Conservation (phyloP, 768 basidiomycete species). For the Leucocoprinus sp. region DNA sequence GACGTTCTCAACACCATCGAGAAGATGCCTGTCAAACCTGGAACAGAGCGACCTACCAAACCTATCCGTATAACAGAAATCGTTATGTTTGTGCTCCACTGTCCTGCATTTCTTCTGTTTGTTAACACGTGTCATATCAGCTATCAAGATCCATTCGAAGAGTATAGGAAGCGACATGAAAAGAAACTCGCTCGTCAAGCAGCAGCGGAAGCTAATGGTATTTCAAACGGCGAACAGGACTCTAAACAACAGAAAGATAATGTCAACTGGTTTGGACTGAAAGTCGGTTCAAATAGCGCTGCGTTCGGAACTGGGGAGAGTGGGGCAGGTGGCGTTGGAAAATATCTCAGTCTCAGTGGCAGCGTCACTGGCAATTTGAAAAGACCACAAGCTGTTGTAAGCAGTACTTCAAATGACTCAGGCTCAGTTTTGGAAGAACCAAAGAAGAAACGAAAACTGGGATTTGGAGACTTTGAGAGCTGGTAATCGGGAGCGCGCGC, state of each 20-base stretch:
- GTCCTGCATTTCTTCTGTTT: neutral
- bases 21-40: constrained; percentile 69
- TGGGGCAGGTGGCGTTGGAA: constrained; percentile 59
- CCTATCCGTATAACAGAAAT: constrained; percentile 80
- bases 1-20: constrained; percentile 84
- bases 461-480: constrained; percentile 86
- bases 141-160: constrained; percentile 92
- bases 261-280: constrained; percentile 85
- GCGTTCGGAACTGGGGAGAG: constrained; percentile 21
- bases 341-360: constrained; percentile 56
- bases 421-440: constrained; percentile 30
- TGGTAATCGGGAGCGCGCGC: constrained; percentile 42
- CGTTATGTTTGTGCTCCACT: constrained; percentile 54
- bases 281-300: constrained; percentile 48
- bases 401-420: constrained; percentile 10
- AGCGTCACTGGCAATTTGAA: neutral
- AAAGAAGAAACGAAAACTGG: constrained; percentile 77
- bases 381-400: constrained; percentile 26
- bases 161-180: constrained; percentile 76
- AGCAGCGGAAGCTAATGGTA: constrained; percentile 24
- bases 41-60: constrained; percentile 82
- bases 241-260: constrained; percentile 54
- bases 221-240: constrained; percentile 22
- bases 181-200: constrained; percentile 65
- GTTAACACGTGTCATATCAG: constrained; percentile 28